These are phyloP conservation scores for Cadophora malorum DNA, from an alignment of 2,329 filamentous ascomycete genomes.

Conservation along the genomic window DNA sequence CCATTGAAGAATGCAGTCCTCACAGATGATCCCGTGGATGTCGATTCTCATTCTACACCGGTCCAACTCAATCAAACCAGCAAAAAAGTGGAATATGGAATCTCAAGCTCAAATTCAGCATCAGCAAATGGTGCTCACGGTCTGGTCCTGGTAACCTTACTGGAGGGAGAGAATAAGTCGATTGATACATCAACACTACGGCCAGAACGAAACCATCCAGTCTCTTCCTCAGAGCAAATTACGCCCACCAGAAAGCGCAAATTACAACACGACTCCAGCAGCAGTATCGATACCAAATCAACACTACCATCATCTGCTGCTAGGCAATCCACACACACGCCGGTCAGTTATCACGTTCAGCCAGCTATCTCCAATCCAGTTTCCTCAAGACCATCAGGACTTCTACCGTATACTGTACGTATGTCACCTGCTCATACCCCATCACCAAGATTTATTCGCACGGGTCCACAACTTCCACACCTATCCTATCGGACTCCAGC, in stretches of 20 bases:
- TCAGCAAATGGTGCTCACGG: background rate
- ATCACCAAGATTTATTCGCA: too few species aligned
- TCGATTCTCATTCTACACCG: background rate
- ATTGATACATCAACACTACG: too few species aligned
- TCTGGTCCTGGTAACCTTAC: background rate
- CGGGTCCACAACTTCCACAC: background rate
- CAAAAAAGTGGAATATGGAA: background rate
- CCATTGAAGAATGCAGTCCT: constrained; percentile 3
- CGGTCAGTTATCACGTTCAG: too few species aligned
- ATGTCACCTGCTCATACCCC: too few species aligned
- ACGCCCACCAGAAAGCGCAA: background rate
- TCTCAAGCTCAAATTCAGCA: background rate
- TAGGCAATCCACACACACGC: too few species aligned
- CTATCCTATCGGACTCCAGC: background rate
- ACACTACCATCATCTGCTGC: too few species aligned
- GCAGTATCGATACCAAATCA: too few species aligned
- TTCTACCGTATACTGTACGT: too few species aligned
- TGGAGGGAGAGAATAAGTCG: background rate
- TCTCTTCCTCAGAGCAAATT: background rate
- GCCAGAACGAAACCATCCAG: background rate
- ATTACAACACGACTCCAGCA: background rate
- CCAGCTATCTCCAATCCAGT: too few species aligned
- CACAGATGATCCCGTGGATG: background rate
- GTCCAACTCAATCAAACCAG: background rate
- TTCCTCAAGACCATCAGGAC: too few species aligned